Conservation (phyloP, 108 stramenopile species). For the Fistulifera pelliculosa region DNA sequence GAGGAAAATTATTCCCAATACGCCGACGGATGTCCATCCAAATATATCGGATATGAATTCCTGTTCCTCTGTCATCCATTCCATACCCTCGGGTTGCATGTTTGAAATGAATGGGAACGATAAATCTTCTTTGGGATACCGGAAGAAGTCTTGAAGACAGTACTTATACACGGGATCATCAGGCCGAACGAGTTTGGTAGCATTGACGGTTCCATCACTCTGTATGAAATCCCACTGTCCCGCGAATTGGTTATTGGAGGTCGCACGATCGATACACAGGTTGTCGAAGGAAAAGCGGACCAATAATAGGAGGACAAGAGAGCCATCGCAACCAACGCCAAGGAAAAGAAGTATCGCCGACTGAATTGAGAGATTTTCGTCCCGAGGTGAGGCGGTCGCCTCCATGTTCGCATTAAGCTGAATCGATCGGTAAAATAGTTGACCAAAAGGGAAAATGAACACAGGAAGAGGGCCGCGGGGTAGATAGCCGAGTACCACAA, state of each 20-base stretch:
- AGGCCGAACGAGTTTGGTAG: conserved; percentile 1
- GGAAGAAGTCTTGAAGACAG: conserved; percentile 31
- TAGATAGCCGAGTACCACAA: conserved; percentile 77
- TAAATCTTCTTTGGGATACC: conserved; percentile 4
- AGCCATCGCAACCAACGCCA: conserved; percentile 54
- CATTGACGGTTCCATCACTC: not conserved
- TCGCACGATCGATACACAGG: conserved; percentile 33
- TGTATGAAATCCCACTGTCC: conserved; percentile 5
- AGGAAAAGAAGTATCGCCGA: conserved; percentile 59
- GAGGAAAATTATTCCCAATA: conserved; percentile 11
- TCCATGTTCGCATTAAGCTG: conserved; percentile 74
- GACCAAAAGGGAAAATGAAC: conserved; percentile 54
- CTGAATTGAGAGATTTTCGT: conserved; percentile 56
- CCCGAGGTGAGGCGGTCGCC: conserved; percentile 56
- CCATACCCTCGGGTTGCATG: conserved; percentile 28
- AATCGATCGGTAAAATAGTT: conserved; percentile 70
- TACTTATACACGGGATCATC: conserved; percentile 16
- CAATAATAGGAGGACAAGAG: conserved; percentile 68
- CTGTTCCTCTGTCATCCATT: conserved; percentile 76
- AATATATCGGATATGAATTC: conserved; percentile 46
- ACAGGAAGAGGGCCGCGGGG: conserved; percentile 64
- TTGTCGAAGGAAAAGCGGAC: conserved; percentile 79
- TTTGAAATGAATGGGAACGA: conserved; percentile 44
- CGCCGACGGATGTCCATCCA: conserved; percentile 44
- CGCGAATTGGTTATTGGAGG: conserved; percentile 9